Conservation (phyloP, 1,284 basidiomycete species). For the Trametes versicolor region DNA sequence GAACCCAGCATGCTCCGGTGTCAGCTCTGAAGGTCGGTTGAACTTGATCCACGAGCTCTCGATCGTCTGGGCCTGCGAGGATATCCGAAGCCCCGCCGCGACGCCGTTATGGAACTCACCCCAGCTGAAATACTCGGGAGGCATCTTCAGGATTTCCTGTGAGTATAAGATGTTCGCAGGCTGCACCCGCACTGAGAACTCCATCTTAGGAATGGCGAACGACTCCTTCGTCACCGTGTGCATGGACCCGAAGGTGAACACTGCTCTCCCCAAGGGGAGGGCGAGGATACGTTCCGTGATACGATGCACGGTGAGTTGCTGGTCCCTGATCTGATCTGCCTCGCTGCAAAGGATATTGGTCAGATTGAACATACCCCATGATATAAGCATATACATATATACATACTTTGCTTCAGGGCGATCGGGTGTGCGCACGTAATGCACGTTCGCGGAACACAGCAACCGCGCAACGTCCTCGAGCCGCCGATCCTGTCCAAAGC, state of each 20-base stretch:
- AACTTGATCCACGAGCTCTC: conserved; percentile 95
- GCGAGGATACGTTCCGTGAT: conserved; percentile 89
- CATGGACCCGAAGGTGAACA: conserved; percentile 87
- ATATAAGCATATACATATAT: neutral
- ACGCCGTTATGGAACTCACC: conserved; percentile 99
- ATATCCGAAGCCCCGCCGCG: conserved; percentile 87
- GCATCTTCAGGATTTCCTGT: conserved; percentile 73
- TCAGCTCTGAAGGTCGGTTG: conserved; percentile 88
- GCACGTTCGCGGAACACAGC: conserved; percentile 79
- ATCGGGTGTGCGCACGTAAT: conserved; percentile 74
- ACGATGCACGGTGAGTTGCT: conserved; percentile 81
- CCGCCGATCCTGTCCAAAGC: conserved; percentile 88
- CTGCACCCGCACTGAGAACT: conserved; percentile 79
- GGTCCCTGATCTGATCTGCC: conserved; percentile 82
- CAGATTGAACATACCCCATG: neutral
- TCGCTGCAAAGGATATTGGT: conserved; percentile 59
- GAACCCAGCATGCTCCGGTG: conserved; percentile 94
- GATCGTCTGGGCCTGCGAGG: conserved; percentile 78
- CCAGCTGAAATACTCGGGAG: conserved; percentile 83
- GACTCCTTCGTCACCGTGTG: conserved; percentile 77
- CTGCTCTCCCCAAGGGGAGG: conserved; percentile 85
- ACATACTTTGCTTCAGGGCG: conserved; percentile 78
- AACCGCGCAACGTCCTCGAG: conserved; percentile 90
- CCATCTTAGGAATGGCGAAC: conserved; percentile 84
- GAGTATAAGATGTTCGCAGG: conserved; percentile 71